These are phyloP conservation scores for Cicer cuneatum DNA, from an alignment of 306 rosid species.

Conservation along the genomic window DNA sequence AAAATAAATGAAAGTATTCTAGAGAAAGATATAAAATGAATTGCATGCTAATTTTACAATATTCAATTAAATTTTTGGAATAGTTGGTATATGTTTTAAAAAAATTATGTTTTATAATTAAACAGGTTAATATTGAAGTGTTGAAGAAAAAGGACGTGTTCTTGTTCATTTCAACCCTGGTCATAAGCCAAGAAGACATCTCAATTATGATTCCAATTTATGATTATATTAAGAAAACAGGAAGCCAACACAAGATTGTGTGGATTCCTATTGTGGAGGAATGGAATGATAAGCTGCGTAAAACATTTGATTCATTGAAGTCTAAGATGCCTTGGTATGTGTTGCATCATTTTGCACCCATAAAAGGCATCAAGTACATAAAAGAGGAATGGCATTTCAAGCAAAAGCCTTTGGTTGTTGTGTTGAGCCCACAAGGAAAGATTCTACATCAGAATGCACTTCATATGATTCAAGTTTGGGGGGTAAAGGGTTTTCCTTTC, in stretches of 20 bases:
- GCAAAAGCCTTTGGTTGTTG: constrained; percentile 51
- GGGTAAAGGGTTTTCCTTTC: constrained; percentile 57
- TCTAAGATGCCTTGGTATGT: constrained; percentile 59
- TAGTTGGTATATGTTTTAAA: not conserved
- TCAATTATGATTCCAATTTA: constrained; percentile 39
- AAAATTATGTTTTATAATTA: not conserved
- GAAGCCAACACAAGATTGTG: constrained; percentile 45
- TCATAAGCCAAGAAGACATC: constrained; percentile 48
- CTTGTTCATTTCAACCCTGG: constrained; percentile 54
- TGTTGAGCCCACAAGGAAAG: constrained; percentile 51
- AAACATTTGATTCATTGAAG: constrained; percentile 49
- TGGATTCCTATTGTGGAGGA: constrained; percentile 70
- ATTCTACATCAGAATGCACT: constrained; percentile 54
- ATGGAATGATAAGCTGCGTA: constrained; percentile 48
- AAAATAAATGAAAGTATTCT: too few species aligned
- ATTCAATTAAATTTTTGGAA: not conserved
- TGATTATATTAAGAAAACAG: constrained; percentile 43
- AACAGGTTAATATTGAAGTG: constrained; percentile 48
- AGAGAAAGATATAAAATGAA: too few species aligned
- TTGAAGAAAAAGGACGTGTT: constrained; percentile 51
- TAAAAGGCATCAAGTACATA: constrained; percentile 53
- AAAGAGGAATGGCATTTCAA: constrained; percentile 58
- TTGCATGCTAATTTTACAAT: not conserved
- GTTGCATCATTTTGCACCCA: constrained; percentile 35
- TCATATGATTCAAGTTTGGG: constrained; percentile 61